phyloP scores from a whole-genome alignment of 2,329 filamentous ascomycete species.

The Fusarium sp. region DNA sequence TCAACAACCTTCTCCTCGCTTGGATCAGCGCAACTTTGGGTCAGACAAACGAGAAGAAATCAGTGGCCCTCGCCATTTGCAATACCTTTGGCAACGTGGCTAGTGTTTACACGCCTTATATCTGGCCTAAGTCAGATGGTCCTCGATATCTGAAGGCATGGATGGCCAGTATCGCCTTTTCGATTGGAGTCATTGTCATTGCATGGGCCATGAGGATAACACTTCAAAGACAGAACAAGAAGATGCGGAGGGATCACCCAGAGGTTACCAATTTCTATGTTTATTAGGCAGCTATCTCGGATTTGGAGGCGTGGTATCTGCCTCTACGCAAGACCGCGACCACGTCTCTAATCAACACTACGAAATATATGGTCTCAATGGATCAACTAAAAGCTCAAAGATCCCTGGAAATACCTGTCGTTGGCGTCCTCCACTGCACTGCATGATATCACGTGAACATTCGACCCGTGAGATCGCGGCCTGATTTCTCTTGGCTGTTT shows the following conservation, averaged over 20 bases:
- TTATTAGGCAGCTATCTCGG: neutral
- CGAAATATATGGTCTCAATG: neutral
- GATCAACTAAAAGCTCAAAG: neutral
- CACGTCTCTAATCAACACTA: neutral
- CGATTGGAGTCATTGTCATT: constrained; percentile 22
- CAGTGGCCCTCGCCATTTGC: constrained; percentile 29
- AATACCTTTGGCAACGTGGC: constrained; percentile 31
- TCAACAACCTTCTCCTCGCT: constrained; percentile 58
- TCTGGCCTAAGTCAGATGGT: constrained; percentile 22
- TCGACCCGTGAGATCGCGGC: neutral
- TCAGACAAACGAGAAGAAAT: constrained; percentile 61
- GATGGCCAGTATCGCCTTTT: constrained; percentile 22
- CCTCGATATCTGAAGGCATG: constrained; percentile 26
- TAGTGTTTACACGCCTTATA: constrained; percentile 28
- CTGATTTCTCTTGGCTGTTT: neutral
- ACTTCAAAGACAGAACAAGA: constrained; percentile 16
- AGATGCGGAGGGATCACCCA: constrained; percentile 16
- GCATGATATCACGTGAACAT: neutral
- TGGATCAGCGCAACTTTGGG: constrained; percentile 54
- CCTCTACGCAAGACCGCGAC: neutral
- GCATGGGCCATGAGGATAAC: constrained; percentile 14
- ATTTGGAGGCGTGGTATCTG: neutral
- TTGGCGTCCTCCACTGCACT: neutral
- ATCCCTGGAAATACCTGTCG: neutral
- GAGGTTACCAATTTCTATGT: constrained; percentile 29